Evolutionary conservation across 1,284 basidiomycete species (phyloP), one percentile per base, ranked within the genome.

Genomic region (Ustilago shanxiensis): DNA sequence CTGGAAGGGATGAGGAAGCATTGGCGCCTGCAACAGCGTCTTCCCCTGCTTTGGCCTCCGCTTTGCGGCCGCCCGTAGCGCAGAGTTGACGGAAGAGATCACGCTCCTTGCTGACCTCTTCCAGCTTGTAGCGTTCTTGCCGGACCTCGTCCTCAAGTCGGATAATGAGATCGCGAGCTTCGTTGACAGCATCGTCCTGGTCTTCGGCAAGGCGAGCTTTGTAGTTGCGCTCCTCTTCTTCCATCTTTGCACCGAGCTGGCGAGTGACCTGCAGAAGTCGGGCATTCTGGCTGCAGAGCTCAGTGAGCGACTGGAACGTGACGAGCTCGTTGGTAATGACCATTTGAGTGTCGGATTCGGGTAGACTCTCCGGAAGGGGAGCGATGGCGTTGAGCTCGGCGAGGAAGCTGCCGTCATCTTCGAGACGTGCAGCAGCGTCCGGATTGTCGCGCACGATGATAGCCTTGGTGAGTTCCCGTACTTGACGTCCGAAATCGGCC

Each of bases 291-390:
- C 92, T 90, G 81, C 97, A 94, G 29, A 99, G 88, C 22, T 90
- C 89, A 13, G 90, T 89, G 54, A 98, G 90, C 1, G 91, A 93
- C 52, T 89, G 89, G 91, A 95, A 99, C 28, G 94, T 90, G 52
- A 98, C 93, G 14, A 99, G 90, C 80, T 95, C 90, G 83, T 93
- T 93, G 24, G 93, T 93, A 86, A 98, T 96, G 74, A 98, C 90
- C 0, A 89, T 88, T 73, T 85, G 81, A 37, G 83, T 82, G 54
- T 83, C 82, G 8, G 72, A 66, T 29, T 72, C 68, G 29, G 64
- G 61, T 45, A 65, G 14, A 33, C 54, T 49, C n/a, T 76, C 73
- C 9, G 62, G 64, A 20, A 77, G 47, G 9, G 74, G 66, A 14
- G 66, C 62, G 13, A 68, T 60, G 8, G 64, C 69, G 29, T 73